Conservation (phyloP, 352 stramenopile genomes). For the Elongisporangium senticosum region DNA sequence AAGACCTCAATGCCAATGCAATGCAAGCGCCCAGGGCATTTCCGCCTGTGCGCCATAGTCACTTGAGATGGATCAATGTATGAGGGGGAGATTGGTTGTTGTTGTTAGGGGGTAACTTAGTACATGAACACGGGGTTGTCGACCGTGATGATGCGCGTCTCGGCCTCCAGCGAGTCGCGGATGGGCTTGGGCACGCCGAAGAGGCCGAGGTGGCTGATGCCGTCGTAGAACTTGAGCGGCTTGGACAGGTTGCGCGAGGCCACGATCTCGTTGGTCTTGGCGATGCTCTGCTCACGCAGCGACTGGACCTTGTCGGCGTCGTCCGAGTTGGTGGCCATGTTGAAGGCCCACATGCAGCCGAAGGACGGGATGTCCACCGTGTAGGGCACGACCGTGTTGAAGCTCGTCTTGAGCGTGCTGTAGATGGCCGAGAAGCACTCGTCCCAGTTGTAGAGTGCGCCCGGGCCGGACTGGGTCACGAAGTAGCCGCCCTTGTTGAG, state of each 20-base stretch:
- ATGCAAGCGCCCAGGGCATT: background rate
- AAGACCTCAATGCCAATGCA: background rate
- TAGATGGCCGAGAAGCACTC: constrained; percentile 94
- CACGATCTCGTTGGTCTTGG: constrained; percentile 64
- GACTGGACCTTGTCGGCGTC: constrained; percentile 39
- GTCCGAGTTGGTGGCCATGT: constrained; percentile 83
- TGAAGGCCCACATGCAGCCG: constrained; percentile 92
- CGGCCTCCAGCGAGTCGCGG: constrained; percentile 75
- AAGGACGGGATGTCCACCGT: constrained; percentile 91
- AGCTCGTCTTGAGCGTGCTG: constrained; percentile 89
- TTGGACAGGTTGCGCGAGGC: constrained; percentile 39
- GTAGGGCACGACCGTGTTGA: constrained; percentile 92
- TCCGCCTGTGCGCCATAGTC: background rate
- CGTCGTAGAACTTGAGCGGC: constrained; percentile 90
- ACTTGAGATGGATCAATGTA: background rate
- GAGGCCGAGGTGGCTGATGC: constrained; percentile 83
- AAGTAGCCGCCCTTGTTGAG: constrained; percentile 87
- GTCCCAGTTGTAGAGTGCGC: constrained; percentile 84
- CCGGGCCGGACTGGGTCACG: constrained; percentile 91
- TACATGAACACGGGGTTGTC: constrained; percentile 97
- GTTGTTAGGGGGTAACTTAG: constrained; percentile 36
- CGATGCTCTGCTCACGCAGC: constrained; percentile 47
- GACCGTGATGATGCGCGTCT: constrained; percentile 93
- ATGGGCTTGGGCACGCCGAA: constrained; percentile 91
- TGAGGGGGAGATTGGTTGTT: background rate